Base-by-base conservation (phyloP, 2,329 filamentous ascomycete genomes). In the Elsinoe australis region DNA sequence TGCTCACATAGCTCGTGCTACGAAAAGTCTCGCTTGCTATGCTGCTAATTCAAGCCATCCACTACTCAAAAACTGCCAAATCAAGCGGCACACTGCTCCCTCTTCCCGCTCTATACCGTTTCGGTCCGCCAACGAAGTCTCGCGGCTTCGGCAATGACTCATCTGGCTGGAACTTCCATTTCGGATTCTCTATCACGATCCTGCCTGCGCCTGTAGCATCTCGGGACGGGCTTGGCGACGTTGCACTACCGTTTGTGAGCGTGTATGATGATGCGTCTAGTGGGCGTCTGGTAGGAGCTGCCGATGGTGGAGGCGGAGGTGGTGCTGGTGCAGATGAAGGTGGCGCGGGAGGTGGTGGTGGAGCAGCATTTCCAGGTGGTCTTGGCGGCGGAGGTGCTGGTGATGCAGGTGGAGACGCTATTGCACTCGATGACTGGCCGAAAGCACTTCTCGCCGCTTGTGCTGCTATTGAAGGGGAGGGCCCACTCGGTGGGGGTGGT, bases 21-120 rank as follows among this genome's bases (percentile, higher is more conserved):
- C n/a, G n/a, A n/a, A n/a, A n/a, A n/a, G n/a, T n/a, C n/a, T n/a
- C n/a, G n/a, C n/a, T 44, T 24, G 39, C 39, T 44, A 32, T 44
- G 39, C 24, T 32, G 24, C 14, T 31, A 9, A 9, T 4, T 3
- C 5, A 28, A 29, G 26, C 9, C 21, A 22, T 35, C 17, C 21
- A 44, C 39, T 56, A 72, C 38, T 69, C 65, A 51, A 83, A 73
- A 10, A 75, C 71, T 55, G 72, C 79, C 61, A 98, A 67, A 70
- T 96, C 87, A 58, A 96, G 71, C 22, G 92, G 92, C 56, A 96
- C 89, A 71, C 86, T 95, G 68, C 88, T 95, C 24, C 88, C 90
- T 61, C 90, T 78, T 6, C 92, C 92, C 28, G 92, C 92, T 53
- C 90, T 76, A 66, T 96, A 98, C 62, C 79, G 80, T 63, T 84